Conservation (phyloP, 2,329 filamentous ascomycete genomes). For the Colletotrichum agaves region DNA sequence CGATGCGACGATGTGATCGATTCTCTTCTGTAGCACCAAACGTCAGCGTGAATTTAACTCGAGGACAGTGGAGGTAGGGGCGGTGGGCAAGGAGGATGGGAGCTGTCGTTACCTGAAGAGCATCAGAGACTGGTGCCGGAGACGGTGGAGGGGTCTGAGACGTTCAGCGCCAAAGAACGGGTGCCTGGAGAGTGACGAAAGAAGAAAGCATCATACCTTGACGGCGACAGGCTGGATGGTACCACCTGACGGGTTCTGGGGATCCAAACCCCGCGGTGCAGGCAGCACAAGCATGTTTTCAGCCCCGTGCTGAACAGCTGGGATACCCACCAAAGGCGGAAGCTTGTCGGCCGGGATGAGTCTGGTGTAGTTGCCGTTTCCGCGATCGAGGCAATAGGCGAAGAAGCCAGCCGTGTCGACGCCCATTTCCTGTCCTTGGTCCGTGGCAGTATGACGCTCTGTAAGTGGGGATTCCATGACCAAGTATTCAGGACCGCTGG, state of each 20-base stretch:
- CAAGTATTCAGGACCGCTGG: constrained; percentile 16
- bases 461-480: constrained; percentile 1
- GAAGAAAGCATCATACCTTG: constrained; percentile 49
- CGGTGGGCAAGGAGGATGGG: background rate
- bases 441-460: constrained; percentile 31
- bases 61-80: background rate
- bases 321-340: constrained; percentile 56
- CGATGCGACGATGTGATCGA: constrained; percentile 42
- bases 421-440: background rate
- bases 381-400: constrained; percentile 64
- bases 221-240: constrained; percentile 47
- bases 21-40: constrained; percentile 44
- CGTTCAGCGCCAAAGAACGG: constrained; percentile 43
- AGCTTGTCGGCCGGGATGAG: constrained; percentile 67
- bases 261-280: constrained; percentile 49
- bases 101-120: constrained; percentile 47
- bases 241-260: constrained; percentile 52
- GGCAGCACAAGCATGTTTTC: constrained; percentile 61
- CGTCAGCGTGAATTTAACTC: constrained; percentile 8
- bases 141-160: constrained; percentile 40
- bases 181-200: constrained; percentile 15
- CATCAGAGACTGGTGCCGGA: constrained; percentile 43
- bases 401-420: constrained; percentile 46
- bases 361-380: constrained; percentile 63
- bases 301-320: constrained; percentile 50